Evolutionary conservation across 2,329 filamentous ascomycete species (phyloP).

Genomic region (Paraconiothyrium sp.): DNA sequence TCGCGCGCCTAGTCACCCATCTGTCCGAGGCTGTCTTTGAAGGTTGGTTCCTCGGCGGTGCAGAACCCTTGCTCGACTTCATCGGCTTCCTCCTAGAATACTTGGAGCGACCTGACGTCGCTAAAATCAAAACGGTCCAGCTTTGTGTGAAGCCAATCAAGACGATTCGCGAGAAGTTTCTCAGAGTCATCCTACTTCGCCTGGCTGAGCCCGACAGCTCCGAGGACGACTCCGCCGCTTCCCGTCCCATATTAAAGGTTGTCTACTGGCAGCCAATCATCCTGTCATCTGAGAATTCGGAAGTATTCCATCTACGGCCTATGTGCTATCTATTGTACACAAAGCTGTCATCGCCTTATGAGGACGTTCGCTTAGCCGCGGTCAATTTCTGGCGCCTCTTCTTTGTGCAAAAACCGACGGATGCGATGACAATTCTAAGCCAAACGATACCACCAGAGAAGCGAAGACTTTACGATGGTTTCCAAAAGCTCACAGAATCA

Average conservation of each 20-base stretch:
- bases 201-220: constrained; percentile 83
- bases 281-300: constrained; percentile 77
- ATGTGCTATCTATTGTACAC: constrained; percentile 94
- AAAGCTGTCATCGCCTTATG: constrained; percentile 78
- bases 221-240: constrained; percentile 69
- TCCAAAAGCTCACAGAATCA: constrained; percentile 84
- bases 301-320: constrained; percentile 83
- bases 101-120: constrained; percentile 83
- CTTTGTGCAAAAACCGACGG: constrained; percentile 89
- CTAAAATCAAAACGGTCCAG: constrained; percentile 84
- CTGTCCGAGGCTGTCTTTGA: constrained; percentile 92
- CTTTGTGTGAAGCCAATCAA: constrained; percentile 86
- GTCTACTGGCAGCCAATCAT: constrained; percentile 97
- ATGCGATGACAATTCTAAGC: constrained; percentile 77
- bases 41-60: constrained; percentile 94
- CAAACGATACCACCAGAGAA: constrained; percentile 77
- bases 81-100: constrained; percentile 87
- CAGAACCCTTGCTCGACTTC: constrained; percentile 84
- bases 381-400: constrained; percentile 91
- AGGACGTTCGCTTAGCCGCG: constrained; percentile 75
- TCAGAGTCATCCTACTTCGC: constrained; percentile 80
- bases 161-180: constrained; percentile 78
- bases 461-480: constrained; percentile 75
- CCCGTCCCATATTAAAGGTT: constrained; percentile 82
- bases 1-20: constrained; percentile 81